Conservation (phyloP, 106 monocot species). For the Hemerocallis citrina region DNA sequence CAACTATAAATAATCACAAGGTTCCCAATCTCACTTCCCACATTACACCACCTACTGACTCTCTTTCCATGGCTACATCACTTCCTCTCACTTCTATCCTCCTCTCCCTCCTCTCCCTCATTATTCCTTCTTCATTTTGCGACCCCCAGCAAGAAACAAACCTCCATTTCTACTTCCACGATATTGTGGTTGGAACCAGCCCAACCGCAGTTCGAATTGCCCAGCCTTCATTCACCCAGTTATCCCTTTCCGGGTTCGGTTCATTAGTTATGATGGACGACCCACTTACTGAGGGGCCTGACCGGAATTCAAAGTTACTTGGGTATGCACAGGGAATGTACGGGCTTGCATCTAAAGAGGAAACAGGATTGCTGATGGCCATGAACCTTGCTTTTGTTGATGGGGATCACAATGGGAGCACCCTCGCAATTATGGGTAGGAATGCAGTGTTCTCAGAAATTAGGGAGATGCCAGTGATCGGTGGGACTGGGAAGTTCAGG, state of each 20-base stretch:
- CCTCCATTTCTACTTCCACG: slow-evolving; percentile 32
- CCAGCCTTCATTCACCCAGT: not conserved
- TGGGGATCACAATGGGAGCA: slow-evolving; percentile 4
- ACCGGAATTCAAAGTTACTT: slow-evolving; percentile 16
- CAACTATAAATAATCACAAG: no score
- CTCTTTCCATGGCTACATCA: not conserved
- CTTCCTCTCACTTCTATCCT: not conserved
- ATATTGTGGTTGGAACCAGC: slow-evolving; percentile 5
- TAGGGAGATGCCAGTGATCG: slow-evolving; percentile 8
- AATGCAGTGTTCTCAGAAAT: not conserved
- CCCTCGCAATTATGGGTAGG: not conserved
- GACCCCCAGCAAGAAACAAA: slow-evolving; percentile 8
- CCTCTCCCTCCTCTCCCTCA: not conserved
- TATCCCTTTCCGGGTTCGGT: slow-evolving; percentile 20
- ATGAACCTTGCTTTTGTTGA: not conserved
- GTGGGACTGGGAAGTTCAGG: slow-evolving; percentile 1
- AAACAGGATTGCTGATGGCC: slow-evolving; percentile 6
- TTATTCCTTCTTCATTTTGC: not conserved
- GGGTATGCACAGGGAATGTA: slow-evolving; percentile 30
- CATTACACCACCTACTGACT: no score
- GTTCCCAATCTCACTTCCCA: no score
- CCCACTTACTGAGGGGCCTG: slow-evolving; percentile 21
- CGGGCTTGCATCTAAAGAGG: slow-evolving; percentile 20
- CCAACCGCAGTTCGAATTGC: slow-evolving; percentile 20
- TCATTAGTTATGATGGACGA: slow-evolving; percentile 34